Conservation (phyloP, 352 stramenopile species). For the Phytopythium boreale region DNA sequence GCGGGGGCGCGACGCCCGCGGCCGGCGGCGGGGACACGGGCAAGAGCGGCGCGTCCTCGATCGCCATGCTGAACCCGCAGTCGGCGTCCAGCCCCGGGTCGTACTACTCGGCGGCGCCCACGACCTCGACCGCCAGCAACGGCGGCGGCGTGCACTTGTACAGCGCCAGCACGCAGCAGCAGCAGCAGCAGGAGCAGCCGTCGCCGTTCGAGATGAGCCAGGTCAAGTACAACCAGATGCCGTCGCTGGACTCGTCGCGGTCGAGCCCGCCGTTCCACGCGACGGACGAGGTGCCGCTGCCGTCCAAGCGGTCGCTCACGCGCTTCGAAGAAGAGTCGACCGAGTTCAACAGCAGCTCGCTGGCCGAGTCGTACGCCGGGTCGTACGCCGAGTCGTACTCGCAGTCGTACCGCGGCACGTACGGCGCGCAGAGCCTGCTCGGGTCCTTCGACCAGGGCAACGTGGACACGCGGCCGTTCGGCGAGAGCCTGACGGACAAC, state of each 20-base stretch:
- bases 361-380: slow-evolving; percentile 54
- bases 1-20: slow-evolving; percentile 12
- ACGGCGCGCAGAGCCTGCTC: slow-evolving; percentile 47
- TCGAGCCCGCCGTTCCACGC: slow-evolving; percentile 30
- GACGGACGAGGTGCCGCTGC: slow-evolving; percentile 29
- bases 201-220: slow-evolving; percentile 9
- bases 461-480: slow-evolving; percentile 18
- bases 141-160: neutral
- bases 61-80: slow-evolving; percentile 26
- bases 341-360: slow-evolving; percentile 48
- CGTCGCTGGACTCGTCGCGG: slow-evolving; percentile 19
- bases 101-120: slow-evolving; percentile 26
- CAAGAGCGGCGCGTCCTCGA: slow-evolving; percentile 24
- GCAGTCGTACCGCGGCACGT: slow-evolving; percentile 39
- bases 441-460: slow-evolving; percentile 48
- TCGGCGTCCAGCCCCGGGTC: slow-evolving; percentile 16
- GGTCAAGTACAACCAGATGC: slow-evolving; percentile 14
- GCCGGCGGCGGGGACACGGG: slow-evolving; percentile 3
- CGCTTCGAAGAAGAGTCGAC: slow-evolving; percentile 56
- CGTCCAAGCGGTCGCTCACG: slow-evolving; percentile 40
- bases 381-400: slow-evolving; percentile 52
- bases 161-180: neutral
- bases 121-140: neutral
- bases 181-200: neutral
- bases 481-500: slow-evolving; percentile 18